Percentiles rank a stretch among this genome's conserved stretches.
phyloP scores from a whole-genome alignment of 2,329 filamentous ascomycete genomes.

The Fusarium agapanthi region DNA sequence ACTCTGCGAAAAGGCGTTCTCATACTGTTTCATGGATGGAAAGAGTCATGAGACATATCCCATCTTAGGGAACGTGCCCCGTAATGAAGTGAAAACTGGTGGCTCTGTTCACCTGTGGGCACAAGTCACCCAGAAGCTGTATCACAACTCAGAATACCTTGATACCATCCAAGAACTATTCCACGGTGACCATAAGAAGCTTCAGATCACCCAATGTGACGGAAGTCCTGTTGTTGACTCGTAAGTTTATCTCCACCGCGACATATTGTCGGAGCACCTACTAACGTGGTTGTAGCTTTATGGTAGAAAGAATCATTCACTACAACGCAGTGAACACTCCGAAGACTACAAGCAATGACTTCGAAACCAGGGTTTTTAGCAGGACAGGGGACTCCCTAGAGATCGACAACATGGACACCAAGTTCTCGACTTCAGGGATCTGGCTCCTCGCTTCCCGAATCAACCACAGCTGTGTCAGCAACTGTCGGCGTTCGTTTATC shows the following conservation, averaged over 20 bases:
- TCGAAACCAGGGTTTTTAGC: not conserved
- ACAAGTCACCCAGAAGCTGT: conserved; percentile 55
- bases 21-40: conserved; percentile 46
- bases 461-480: conserved; percentile 62
- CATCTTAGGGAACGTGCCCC: conserved; percentile 49
- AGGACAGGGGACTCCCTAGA: not conserved
- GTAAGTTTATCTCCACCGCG: conserved; percentile 42
- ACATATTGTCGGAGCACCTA: accelerated
- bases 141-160: conserved; percentile 46
- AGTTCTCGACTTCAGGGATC: conserved; percentile 48
- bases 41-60: not conserved
- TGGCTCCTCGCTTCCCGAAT: conserved; percentile 59
- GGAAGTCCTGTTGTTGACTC: conserved; percentile 55
- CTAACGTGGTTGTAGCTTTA: conserved; percentile 48
- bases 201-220: conserved; percentile 40
- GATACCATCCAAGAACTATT: conserved; percentile 44
- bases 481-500: conserved; percentile 58
- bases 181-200: conserved; percentile 50
- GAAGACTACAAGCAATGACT: conserved; percentile 31
- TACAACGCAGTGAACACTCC: conserved; percentile 55
- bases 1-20: conserved; percentile 65
- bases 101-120: conserved; percentile 53
- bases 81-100: conserved; percentile 45
- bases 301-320: conserved; percentile 52
- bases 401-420: not conserved